These are phyloP conservation scores for Gastrolobium villosum DNA, from an alignment of 306 rosid species.

Conservation along the genomic window DNA sequence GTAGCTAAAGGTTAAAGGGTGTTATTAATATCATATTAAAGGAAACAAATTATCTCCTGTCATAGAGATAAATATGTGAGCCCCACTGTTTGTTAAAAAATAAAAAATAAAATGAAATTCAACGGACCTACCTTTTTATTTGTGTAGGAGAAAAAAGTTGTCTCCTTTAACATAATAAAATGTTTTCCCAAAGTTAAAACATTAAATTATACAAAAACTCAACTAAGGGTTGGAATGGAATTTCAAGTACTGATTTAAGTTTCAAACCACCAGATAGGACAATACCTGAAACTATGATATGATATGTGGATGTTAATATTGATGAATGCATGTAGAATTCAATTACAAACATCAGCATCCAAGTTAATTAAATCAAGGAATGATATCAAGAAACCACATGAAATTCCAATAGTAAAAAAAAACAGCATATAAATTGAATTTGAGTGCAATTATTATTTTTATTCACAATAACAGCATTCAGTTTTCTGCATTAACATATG, in stretches of 20 bases:
- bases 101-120: too few species aligned
- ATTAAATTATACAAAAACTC: neutral
- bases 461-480: conserved; percentile 36
- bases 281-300: neutral
- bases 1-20: neutral
- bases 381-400: neutral
- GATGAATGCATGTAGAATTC: neutral
- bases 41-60: too few species aligned
- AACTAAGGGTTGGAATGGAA: neutral
- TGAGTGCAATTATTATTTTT: conserved; percentile 28
- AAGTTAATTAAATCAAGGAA: conserved; percentile 1
- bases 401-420: conserved; percentile 17
- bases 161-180: too few species aligned
- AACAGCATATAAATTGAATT: neutral
- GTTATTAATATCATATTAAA: too few species aligned
- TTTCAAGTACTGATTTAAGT: neutral
- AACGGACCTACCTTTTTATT: too few species aligned
- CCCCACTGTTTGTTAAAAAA: too few species aligned
- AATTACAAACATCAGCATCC: neutral
- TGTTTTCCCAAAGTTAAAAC: neutral
- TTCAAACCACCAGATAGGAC: neutral
- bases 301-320: neutral
- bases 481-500: conserved; percentile 46
- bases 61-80: too few species aligned
- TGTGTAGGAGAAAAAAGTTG: too few species aligned